Evolutionary conservation across 1,284 basidiomycete genomes (phyloP).

Genomic region (Papiliotrema fonsecae): DNA sequence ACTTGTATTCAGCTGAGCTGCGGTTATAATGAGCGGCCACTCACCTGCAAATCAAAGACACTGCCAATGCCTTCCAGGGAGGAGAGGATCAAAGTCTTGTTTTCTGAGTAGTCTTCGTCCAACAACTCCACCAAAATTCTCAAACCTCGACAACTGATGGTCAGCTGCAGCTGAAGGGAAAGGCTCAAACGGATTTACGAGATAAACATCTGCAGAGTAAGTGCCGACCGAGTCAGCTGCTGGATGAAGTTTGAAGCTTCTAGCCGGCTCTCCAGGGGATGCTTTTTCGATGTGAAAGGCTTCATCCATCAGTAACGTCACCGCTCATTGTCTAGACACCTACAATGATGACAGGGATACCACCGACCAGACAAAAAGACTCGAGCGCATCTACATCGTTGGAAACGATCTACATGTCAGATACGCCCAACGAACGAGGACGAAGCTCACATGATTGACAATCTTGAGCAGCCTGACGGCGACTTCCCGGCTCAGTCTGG

Average conservation of each 20-base stretch:
- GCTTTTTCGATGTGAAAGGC: conserved; percentile 87
- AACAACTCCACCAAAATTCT: conserved; percentile 91
- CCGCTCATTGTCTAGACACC: conserved; percentile 19
- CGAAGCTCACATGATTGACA: conserved; percentile 64
- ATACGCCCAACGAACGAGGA: background rate
- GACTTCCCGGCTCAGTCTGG: conserved; percentile 71
- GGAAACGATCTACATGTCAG: conserved; percentile 65
- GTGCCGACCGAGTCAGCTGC: conserved; percentile 79
- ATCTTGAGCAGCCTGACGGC: conserved; percentile 78
- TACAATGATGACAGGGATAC: conserved; percentile 89
- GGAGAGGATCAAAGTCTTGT: conserved; percentile 84
- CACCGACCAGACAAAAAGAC: conserved; percentile 89
- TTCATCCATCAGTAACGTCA: conserved; percentile 9
- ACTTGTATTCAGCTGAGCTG: conserved; percentile 52
- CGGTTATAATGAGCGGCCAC: conserved; percentile 1
- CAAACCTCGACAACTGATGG: conserved; percentile 77
- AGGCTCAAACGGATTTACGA: conserved; percentile 57
- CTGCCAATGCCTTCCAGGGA: conserved; percentile 90
- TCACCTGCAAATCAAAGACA: conserved; percentile 78
- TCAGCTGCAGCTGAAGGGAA: background rate
- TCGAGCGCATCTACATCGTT: conserved; percentile 82
- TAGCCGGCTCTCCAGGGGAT: conserved; percentile 85
- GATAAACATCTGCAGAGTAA: conserved; percentile 97
- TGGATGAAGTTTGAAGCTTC: conserved; percentile 94
- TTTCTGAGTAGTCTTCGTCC: conserved; percentile 89